A percentile compares a stretch with the other conserved stretches of the same genome.
Conservation (phyloP, 345 rosid genomes). For the Ailanthus altissimus region DNA sequence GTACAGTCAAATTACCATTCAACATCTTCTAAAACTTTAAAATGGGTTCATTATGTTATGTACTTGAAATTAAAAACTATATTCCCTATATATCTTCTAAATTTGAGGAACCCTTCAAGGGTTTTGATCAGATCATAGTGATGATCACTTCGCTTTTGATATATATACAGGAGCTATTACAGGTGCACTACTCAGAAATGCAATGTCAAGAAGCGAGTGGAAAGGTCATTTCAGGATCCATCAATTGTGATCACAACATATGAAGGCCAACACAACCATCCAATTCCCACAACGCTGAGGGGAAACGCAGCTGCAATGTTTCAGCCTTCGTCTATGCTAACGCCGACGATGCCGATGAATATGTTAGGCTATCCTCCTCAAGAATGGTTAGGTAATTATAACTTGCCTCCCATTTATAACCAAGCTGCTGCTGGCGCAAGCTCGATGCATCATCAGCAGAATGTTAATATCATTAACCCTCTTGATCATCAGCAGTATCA, state of each 20-base stretch:
- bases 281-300: conserved; percentile 64
- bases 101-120: background rate
- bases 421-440: conserved; percentile 23
- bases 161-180: conserved; percentile 69
- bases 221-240: conserved; percentile 85
- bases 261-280: conserved; percentile 91
- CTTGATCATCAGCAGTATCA: conserved; percentile 22
- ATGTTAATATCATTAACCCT: conserved; percentile 24
- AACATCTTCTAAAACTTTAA: too few species aligned
- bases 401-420: conserved; percentile 29
- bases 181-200: conserved; percentile 90
- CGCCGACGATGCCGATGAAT: conserved; percentile 31
- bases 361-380: conserved; percentile 42
- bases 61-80: too few species aligned
- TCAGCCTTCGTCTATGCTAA: conserved; percentile 36
- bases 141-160: background rate
- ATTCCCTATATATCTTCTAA: background rate
- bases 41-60: too few species aligned
- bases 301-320: conserved; percentile 60
- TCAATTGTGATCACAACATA: conserved; percentile 87
- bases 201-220: conserved; percentile 88
- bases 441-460: conserved; percentile 37
- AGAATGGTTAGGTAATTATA: conserved; percentile 38
- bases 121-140: background rate
- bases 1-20: conserved; percentile 10